Percentiles rank a stretch among this genome's conserved stretches.
These are phyloP conservation scores for Isoetes engelmannii DNA, from an alignment of 83 land plant species.

Conservation along the genomic window DNA sequence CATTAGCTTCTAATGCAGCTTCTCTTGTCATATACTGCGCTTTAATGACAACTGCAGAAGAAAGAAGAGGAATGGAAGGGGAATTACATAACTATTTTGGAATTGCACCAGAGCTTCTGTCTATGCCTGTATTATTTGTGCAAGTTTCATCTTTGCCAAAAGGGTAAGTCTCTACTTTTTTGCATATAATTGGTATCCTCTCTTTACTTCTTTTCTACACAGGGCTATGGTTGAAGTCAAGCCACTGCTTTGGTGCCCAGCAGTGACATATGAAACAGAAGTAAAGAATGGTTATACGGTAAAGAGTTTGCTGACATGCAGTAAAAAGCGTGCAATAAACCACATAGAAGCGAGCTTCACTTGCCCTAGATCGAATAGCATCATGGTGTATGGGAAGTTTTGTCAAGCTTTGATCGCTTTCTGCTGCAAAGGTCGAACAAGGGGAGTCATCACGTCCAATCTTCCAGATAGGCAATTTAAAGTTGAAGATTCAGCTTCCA, in stretches of 20 bases:
- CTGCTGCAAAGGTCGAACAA: not conserved
- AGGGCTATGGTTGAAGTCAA: conserved; percentile 4
- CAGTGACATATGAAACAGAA: not conserved
- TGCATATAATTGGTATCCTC: not conserved
- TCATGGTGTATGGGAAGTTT: not conserved
- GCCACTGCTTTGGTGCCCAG: not conserved
- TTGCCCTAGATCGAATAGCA: not conserved
- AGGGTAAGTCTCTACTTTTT: not conserved
- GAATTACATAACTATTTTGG: conserved; percentile 27
- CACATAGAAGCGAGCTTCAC: not conserved
- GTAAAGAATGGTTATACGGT: not conserved
- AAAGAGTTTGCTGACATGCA: not conserved
- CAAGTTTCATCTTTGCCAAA: conserved; percentile 6
- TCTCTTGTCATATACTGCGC: conserved; percentile 64
- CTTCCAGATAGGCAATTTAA: not conserved
- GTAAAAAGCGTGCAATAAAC: not conserved
- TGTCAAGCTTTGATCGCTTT: conserved; percentile 1
- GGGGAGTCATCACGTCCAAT: too few species aligned
- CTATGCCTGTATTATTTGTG: not conserved
- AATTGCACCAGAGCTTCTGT: not conserved
- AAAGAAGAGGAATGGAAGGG: conserved; percentile 35
- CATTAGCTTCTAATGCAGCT: conserved; percentile 42
- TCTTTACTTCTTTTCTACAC: not conserved
- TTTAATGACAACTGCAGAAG: conserved; percentile 19
- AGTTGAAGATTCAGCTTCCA: not conserved